Evolutionary conservation across 2,329 filamentous ascomycete genomes (phyloP).

Genomic region (Chalaropsis thielavioides): DNA sequence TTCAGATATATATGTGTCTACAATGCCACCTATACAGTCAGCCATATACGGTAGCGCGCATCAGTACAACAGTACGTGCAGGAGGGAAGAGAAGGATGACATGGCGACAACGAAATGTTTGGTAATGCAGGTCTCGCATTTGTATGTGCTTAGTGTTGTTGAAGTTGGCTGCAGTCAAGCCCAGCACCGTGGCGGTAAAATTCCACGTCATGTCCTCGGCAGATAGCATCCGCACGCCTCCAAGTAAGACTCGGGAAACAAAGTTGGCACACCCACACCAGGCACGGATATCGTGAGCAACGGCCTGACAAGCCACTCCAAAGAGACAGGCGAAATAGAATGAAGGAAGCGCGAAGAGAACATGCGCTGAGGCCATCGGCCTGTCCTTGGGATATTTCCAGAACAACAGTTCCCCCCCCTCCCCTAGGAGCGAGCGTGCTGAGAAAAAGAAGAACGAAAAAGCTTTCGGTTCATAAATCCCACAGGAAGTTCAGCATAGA

Average conservation of each 20-base stretch:
- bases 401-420: not conserved
- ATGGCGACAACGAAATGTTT: not conserved
- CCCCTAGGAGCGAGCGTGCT: not conserved
- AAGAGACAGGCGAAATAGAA: not conserved
- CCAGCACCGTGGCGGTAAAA: no score
- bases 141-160: not conserved
- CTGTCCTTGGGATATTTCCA: not conserved
- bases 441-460: not conserved
- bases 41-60: not conserved
- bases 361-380: conserved; percentile 5
- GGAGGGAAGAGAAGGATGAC: not conserved
- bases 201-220: no score
- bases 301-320: not conserved
- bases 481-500: not conserved
- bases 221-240: no score
- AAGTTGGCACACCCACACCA: no score
- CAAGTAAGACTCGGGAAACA: no score
- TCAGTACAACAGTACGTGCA: not conserved
- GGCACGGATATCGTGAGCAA: no score
- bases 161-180: no score
- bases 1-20: not conserved
- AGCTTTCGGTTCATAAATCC: not conserved
- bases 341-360: not conserved
- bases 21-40: not conserved
- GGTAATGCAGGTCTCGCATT: not conserved